These are phyloP conservation scores for Citrus cavaleriei DNA, from an alignment of 345 rosid genomes.

Conservation along the genomic window DNA sequence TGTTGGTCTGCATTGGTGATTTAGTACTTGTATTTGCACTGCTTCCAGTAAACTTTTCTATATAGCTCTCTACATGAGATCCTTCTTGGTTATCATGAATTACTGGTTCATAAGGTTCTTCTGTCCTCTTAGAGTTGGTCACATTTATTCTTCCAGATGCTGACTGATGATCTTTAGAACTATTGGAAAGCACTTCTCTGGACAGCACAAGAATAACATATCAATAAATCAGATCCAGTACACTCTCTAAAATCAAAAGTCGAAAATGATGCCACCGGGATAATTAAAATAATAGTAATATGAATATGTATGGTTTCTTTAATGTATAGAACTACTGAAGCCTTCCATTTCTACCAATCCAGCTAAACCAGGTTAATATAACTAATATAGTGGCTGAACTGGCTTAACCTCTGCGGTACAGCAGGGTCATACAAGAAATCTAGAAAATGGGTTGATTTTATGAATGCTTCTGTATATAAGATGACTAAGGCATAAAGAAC, in stretches of 20 bases:
- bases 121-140: slow-evolving; percentile 2
- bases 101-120: slow-evolving; percentile 9
- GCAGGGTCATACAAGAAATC: background rate
- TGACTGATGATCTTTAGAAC: slow-evolving; percentile 5
- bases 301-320: background rate
- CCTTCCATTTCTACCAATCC: background rate
- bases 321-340: background rate
- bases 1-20: slow-evolving; percentile 1
- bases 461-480: background rate
- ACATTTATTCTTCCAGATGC: slow-evolving; percentile 1
- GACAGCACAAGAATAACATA: background rate
- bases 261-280: background rate
- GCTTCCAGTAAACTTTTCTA: slow-evolving; percentile 2
- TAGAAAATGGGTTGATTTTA: background rate
- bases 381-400: background rate
- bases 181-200: slow-evolving; percentile 15
- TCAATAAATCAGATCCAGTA: background rate
- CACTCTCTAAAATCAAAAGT: background rate
- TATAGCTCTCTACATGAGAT: background rate
- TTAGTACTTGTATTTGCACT: background rate
- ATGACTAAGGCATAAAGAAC: background rate
- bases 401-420: background rate
- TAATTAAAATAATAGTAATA: background rate
- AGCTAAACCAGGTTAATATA: background rate
- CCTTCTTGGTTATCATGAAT: background rate